Evolutionary conservation across 306 rosid species (phyloP).

Genomic region (Quercus mongolica): DNA sequence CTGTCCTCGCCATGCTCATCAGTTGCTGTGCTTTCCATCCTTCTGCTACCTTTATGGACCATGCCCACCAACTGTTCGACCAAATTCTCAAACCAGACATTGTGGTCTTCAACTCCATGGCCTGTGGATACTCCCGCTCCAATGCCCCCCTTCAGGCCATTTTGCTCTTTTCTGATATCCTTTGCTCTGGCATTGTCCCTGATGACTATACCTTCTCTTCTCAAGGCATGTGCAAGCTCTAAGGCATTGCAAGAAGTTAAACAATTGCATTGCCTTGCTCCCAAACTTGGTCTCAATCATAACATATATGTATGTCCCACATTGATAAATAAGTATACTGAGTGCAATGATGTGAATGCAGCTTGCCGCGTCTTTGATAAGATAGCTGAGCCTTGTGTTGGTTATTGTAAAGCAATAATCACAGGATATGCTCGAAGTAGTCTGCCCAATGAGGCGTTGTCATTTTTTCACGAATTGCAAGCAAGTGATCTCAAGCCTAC

Average conservation of each 20-base stretch:
- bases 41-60: constrained; percentile 40
- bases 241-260: constrained; percentile 45
- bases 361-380: no score
- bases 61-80: constrained; percentile 59
- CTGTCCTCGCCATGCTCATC: constrained; percentile 53
- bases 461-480: constrained; percentile 71
- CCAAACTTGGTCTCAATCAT: constrained; percentile 49
- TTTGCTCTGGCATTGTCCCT: constrained; percentile 46
- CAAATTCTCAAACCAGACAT: constrained; percentile 62
- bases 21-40: constrained; percentile 50
- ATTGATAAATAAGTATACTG: background rate
- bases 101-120: constrained; percentile 60
- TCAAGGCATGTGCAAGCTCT: constrained; percentile 59
- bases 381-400: no score
- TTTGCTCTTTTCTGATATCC: constrained; percentile 30
- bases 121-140: constrained; percentile 61
- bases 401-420: no score
- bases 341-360: no score
- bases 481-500: constrained; percentile 53
- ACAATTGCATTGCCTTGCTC: constrained; percentile 62
- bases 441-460: constrained; percentile 71
- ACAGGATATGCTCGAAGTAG: no score
- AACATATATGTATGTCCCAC: constrained; percentile 62
- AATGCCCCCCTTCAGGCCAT: constrained; percentile 51
- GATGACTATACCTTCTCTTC: constrained; percentile 77